Base-by-base conservation (phyloP, 129 eudicot species). In the Smallanthus sonchifolius region DNA sequence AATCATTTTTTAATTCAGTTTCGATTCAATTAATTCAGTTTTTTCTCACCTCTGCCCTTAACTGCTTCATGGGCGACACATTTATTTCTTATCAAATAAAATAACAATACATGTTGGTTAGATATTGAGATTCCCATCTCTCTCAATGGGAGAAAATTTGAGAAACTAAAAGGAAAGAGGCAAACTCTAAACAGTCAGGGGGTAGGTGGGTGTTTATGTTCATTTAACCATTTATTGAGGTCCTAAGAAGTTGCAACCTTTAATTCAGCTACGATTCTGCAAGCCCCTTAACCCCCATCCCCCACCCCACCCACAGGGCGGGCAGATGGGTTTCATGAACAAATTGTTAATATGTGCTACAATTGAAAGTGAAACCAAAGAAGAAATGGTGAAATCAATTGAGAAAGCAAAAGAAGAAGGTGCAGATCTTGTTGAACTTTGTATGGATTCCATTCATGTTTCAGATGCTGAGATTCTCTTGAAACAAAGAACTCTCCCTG, bases 391-490 rank as follows among this genome's bases (percentile, higher is more conserved):
- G 40, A 67, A 81, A 36, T 71, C 87, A 32, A 82, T 84, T 75
- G 85, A 76, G 74, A 77, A 73, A 69, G 96, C 92, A 43, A 89
- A 83, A 76, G 77, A 76, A 84, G 83, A 89, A 84, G 96, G 96
- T 56, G 92, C 92, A 40, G 87, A 89, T 80, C 85, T 89, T 70
- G 92, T 84, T 60, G 92, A 89, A 61, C 87, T 89, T 47, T 84
- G 83, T 78, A 65, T 89, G 28, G 84, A 81, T 51, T 86, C 87
- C 67, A 69, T 86, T 52, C 59, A 84, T 24, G 62, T 67, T 67
- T 83, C 92, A 4, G 86, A 89, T 62, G 70, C 84, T 66, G 84
- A 84, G 83, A 70, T 67, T 35, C 83, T 89, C 42, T 45, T 89
- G 9, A 75, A 49, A 24, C 89, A 72, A 15, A 82, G 85, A 66